Evolutionary conservation across 345 rosid species (phyloP), one percentile per base, ranked within the genome.

Genomic region (Rhizophora mangle): DNA sequence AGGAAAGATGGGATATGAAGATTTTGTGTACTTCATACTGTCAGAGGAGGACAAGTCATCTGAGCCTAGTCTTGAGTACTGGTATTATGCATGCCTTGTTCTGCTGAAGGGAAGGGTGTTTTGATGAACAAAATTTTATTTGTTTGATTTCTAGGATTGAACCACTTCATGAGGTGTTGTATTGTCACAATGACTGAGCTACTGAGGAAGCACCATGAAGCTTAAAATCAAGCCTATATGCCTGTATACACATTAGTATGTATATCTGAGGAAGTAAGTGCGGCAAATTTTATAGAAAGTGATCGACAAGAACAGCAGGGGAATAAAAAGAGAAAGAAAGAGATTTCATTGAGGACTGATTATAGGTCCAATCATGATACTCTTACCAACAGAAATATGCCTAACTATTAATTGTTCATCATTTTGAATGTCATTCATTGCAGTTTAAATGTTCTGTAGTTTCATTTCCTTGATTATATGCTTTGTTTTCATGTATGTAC

Each of bases 1-100:
- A 79, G 98, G 92, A 66, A 93, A 93, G 74, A 93, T 93, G 96
- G 89, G 97, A 49, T 93, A 93, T 81, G 97, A 93, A 82, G 98
- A 93, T 78, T 93, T 93, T 78, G 98, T 91, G 55, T 87, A 89
- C 83, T 93, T 93, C 76, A 93, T 93, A 76, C 83, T 89, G 60
- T 85, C 98, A 1, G 98, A 93, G 84, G 98, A 93, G 84, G 98
- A 93, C 73, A 91, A 93, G 82, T 87, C 97, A 75, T 89, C 96
- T 21, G 89, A 83, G 76, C 96, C 94, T 70, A 91, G 98, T 80
- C 98, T 93, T 63, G 98, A 93, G 79, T 93, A 89, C 79, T 93
- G 98, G 98, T 88, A 79, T 60, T 64, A 37, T 62, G 20, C 22
- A 59, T 18, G 46, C 24, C 68, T 72, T 68, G 22, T 43, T 46